Base-by-base conservation (phyloP, 306 rosid genomes). In the Aeschynomene evenia region DNA sequence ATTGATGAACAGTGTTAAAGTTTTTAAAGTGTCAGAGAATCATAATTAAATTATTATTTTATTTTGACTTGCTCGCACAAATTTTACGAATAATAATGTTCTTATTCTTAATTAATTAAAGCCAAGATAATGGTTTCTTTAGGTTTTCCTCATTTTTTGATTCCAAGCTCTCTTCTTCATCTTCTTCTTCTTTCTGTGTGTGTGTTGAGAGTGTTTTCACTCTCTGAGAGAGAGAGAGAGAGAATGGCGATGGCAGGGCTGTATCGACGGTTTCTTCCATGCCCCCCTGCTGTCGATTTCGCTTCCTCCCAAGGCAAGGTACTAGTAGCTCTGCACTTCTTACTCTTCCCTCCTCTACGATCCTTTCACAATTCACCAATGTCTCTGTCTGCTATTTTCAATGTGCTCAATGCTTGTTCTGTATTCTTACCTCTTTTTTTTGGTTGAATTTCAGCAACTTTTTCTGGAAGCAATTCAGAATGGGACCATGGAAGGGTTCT, bases 401-500 rank as follows among this genome's bases (percentile, higher is more conserved):
- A n/a, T n/a, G n/a, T 11, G 43, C 9, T 37, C 11, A 3, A 37
- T 10, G 43, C 12, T 42, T 48, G 10, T 4, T 21, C 31, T 9
- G 36, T 31, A 20, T 46, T 37, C 55, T n/a, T 77, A 28, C 56
- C 9, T 23, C 33, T 12, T 10, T 50, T 14, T 56, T 14, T 64
- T 58, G 73, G 46, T 64, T 61, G 4, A n/a, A 61, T 69, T 10
- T 76, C 87, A 90, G 97, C 79, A 87, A 76, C 92, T 90, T 55
- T 90, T 88, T 72, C 59, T 79, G 6, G 97, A 88, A 84, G 79
- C 96, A 34, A 75, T 86, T 75, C 94, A 90, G 63, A 79, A 72
- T 57, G 96, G 96, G 50, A 90, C 91, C 2, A 88, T 90, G 98
- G 97, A 94, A 63, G 85, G 91, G n/a, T 94, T 94, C 66, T 94